A percentile compares a stretch with the other conserved stretches of the same genome.
Evolutionary conservation across 345 rosid genomes (phyloP).

Genomic region (Moringa oleifera): DNA sequence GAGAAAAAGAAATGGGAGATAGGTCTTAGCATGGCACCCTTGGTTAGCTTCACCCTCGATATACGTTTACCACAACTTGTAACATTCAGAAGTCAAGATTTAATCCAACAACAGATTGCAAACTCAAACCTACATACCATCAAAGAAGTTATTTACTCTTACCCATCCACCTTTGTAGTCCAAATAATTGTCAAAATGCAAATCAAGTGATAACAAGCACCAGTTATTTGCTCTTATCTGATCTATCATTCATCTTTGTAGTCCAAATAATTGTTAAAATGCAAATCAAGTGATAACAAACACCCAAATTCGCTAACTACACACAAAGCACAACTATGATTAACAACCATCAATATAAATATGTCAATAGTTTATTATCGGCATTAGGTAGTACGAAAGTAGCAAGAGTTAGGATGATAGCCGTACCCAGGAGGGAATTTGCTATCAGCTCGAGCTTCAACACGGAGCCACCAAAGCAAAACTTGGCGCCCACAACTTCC

Average conservation of each 20-base stretch:
- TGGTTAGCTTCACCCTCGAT: background rate
- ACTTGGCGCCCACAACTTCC: conserved; percentile 93
- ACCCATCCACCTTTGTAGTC: conserved; percentile 8
- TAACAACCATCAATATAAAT: background rate
- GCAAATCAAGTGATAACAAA: conserved; percentile 4
- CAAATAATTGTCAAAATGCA: background rate
- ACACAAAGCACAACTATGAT: background rate
- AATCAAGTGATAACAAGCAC: no score
- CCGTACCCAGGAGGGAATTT: conserved; percentile 92
- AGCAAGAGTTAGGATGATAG: conserved; percentile 7
- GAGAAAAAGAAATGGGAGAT: background rate
- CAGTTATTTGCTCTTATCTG: background rate
- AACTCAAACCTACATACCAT: no score
- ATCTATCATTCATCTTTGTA: conserved; percentile 6
- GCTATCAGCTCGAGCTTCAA: conserved; percentile 99
- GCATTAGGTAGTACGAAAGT: background rate
- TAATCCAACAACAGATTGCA: background rate
- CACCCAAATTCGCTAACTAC: background rate
- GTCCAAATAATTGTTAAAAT: conserved; percentile 1
- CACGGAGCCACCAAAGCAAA: conserved; percentile 98
- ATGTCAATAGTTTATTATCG: background rate
- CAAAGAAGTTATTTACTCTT: no score
- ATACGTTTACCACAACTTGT: background rate
- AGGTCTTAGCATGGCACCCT: background rate
- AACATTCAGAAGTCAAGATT: background rate